These are phyloP conservation scores for Cardamine resedifolia DNA, from an alignment of 345 rosid genomes.

Conservation along the genomic window DNA sequence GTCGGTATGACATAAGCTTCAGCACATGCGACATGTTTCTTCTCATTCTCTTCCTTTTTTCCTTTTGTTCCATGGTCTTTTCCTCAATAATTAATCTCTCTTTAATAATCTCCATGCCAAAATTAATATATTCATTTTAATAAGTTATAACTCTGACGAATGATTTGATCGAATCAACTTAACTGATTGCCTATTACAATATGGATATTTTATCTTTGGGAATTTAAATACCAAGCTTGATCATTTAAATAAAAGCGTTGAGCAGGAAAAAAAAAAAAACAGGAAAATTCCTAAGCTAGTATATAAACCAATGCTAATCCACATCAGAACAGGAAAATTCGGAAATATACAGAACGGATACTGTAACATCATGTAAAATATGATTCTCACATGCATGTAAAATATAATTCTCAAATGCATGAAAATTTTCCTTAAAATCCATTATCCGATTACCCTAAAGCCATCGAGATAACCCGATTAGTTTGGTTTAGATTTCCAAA, in stretches of 20 bases:
- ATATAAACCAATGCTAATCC: background rate
- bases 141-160: background rate
- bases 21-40: slow-evolving; percentile 41
- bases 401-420: background rate
- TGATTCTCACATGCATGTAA: background rate
- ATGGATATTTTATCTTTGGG: background rate
- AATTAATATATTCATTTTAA: background rate
- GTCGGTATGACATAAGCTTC: slow-evolving; percentile 33
- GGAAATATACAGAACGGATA: background rate
- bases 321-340: background rate
- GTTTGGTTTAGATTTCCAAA: slow-evolving; percentile 5
- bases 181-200: background rate
- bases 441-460: background rate
- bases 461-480: background rate
- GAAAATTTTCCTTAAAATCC: background rate
- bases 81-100: slow-evolving; percentile 24
- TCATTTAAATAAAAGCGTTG: background rate
- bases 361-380: background rate
- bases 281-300: too few species aligned
- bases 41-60: slow-evolving; percentile 26
- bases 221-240: background rate
- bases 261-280: background rate
- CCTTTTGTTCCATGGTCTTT: slow-evolving; percentile 37
- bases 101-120: slow-evolving; percentile 19
- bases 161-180: slow-evolving; percentile 24